These are phyloP conservation scores for Russula vinacea DNA, from an alignment of 768 basidiomycete species.

Conservation along the genomic window DNA sequence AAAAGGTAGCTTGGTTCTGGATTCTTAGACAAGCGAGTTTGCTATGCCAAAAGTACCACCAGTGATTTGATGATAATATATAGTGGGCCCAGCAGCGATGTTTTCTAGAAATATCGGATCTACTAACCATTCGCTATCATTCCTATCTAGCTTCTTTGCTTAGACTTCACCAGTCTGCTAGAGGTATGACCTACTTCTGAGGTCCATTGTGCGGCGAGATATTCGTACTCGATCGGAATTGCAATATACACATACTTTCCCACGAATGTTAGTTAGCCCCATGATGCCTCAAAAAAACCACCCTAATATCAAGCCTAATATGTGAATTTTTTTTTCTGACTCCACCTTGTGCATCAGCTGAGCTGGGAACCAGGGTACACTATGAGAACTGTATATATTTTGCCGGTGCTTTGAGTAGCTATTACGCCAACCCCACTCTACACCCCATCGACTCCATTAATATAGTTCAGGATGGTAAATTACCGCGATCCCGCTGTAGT, in stretches of 20 bases:
- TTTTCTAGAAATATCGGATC: neutral
- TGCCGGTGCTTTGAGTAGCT: neutral
- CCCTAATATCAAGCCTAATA: too few species aligned
- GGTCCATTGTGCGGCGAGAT: too few species aligned
- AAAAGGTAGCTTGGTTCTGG: constrained; percentile 24
- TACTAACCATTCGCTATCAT: neutral
- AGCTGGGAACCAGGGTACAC: too few species aligned
- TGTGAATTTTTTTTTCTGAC: too few species aligned
- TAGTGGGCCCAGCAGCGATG: neutral
- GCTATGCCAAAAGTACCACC: constrained; percentile 11
- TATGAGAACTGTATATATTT: neutral
- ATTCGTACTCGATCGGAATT: neutral
- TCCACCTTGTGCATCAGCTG: too few species aligned
- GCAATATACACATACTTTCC: too few species aligned
- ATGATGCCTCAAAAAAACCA: too few species aligned
- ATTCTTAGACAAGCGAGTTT: constrained; percentile 9
- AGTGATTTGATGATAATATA: constrained; percentile 13
- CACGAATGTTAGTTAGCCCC: too few species aligned
- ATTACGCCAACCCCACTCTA: neutral
- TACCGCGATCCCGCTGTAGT: neutral
- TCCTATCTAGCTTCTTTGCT: neutral
- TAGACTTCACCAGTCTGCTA: neutral
- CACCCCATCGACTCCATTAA: neutral
- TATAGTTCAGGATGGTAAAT: neutral
- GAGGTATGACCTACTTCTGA: too few species aligned